Evolutionary conservation across 1,139 yeast genomes (phyloP), one percentile per base, ranked within the genome.

Genomic region (Pneumocystis oryctolagi): DNA sequence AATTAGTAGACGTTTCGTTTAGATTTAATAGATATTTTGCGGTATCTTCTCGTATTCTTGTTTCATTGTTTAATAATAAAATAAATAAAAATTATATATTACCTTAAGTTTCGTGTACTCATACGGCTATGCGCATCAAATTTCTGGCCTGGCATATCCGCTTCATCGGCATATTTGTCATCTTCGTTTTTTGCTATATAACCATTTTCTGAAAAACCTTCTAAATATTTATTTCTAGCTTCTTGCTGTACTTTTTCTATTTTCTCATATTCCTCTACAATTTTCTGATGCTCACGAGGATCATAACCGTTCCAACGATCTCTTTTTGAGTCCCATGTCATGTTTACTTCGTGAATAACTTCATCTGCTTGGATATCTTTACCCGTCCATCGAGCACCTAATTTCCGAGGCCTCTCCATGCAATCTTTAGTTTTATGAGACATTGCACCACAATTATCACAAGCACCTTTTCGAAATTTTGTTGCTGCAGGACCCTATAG

Each of bases 271-370:
- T 76, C 74, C 57, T 74, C 73, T 6, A 83, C 71, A 30, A 80
- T 79, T n/a, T 74, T 72, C 60, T 77, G 78, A 77, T 86, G 86
- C 62, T 85, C 86, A 4, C 76, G 76, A 0, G 79, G 76, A 64
- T 84, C 84, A 70, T 81, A 84, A 0, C 94, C 94, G 70, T 82
- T 84, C 89, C 92, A 87, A 62, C 87, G 75, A 71, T 87, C 95
- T 64, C 94, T 75, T 67, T 85, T 85, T 20, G 83, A 79, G 68
- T 86, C 95, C 79, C 79, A 63, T 68, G 76, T 65, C 74, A 79
- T 68, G 73, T 75, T 66, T 53, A 73, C 70, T 47, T 72, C 70
- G 62, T 70, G 69, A 16, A 72, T 65, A 32, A 68, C 64, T 16
- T 71, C 74, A 61, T 74, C 73, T 3, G 72, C 69, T 62, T 67